A percentile compares a stretch with the other conserved stretches of the same genome.
These are phyloP conservation scores for Aleurites moluccanus DNA, from an alignment of 441 rosid genomes.

Conservation along the genomic window DNA sequence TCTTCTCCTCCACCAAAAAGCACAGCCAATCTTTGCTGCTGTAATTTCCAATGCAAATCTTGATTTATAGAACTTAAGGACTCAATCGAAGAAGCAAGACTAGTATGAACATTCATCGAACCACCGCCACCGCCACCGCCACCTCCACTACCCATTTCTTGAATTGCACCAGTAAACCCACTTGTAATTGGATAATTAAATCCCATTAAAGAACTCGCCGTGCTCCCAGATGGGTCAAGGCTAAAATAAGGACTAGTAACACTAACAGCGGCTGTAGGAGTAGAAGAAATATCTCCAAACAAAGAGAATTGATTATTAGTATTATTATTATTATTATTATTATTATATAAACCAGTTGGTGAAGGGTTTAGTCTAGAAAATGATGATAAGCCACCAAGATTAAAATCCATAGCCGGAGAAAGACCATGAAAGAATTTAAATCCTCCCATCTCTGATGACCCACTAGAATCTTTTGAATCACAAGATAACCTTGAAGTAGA, in stretches of 20 bases:
- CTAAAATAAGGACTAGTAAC: constrained; percentile 31
- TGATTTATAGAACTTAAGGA: constrained; percentile 87
- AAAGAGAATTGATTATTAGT: constrained; percentile 43
- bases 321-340: too few relatives aligned
- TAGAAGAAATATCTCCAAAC: constrained; percentile 36
- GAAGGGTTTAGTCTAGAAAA: constrained; percentile 54
- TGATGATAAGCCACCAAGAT: constrained; percentile 58
- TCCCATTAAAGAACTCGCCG: constrained; percentile 45
- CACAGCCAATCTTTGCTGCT: constrained; percentile 82
- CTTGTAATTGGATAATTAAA: constrained; percentile 41
- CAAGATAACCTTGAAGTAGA: constrained; percentile 38
- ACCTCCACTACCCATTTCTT: constrained; percentile 28
- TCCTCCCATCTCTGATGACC: constrained; percentile 56
- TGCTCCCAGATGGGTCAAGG: constrained; percentile 47
- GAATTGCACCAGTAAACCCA: constrained; percentile 37
- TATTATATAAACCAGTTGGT: constrained; percentile 25
- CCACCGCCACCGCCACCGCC: constrained; percentile 20
- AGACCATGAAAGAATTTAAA: constrained; percentile 62
- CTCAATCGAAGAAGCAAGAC: constrained; percentile 77
- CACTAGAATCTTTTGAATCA: constrained; percentile 43
- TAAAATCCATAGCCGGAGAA: constrained; percentile 65
- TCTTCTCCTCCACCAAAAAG: constrained; percentile 56
- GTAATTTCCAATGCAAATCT: constrained; percentile 95
- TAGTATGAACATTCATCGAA: constrained; percentile 49
- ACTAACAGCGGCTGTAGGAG: constrained; percentile 19